Percentiles rank a stretch among this genome's conserved stretches.
Evolutionary conservation across 768 basidiomycete species (phyloP).

Genomic region (Boletus patriciae): DNA sequence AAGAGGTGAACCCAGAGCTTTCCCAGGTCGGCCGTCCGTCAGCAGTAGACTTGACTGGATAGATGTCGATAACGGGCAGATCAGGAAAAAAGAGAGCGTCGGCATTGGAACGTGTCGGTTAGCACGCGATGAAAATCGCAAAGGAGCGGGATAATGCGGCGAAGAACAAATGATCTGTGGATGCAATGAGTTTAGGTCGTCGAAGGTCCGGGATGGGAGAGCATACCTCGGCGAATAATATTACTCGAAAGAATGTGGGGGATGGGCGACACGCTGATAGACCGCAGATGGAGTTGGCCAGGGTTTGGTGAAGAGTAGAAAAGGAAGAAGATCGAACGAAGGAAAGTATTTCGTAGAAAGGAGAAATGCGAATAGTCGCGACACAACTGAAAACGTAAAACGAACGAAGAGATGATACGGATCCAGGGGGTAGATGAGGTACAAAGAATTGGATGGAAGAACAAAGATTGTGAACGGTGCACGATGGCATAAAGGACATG

Average conservation of each 20-base stretch:
- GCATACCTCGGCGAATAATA: slow-evolving; percentile 18
- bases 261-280: background rate
- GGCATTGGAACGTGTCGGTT: background rate
- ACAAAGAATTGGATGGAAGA: background rate
- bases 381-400: slow-evolving; percentile 1
- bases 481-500: background rate
- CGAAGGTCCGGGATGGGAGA: background rate
- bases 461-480: slow-evolving; percentile 4
- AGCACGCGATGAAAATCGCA: background rate
- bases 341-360: background rate
- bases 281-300: background rate
- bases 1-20: background rate
- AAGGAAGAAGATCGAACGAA: background rate
- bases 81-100: slow-evolving; percentile 4
- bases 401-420: slow-evolving; percentile 4
- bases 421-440: background rate
- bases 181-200: background rate
- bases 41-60: background rate
- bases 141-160: slow-evolving; percentile 8
- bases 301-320: background rate
- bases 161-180: slow-evolving; percentile 1
- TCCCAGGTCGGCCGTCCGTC: background rate
- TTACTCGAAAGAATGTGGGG: slow-evolving; percentile 13
- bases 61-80: background rate
- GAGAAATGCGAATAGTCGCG: background rate